Base-by-base conservation (phyloP, 2,329 filamentous ascomycete species). In the Sporothrix mexicana region DNA sequence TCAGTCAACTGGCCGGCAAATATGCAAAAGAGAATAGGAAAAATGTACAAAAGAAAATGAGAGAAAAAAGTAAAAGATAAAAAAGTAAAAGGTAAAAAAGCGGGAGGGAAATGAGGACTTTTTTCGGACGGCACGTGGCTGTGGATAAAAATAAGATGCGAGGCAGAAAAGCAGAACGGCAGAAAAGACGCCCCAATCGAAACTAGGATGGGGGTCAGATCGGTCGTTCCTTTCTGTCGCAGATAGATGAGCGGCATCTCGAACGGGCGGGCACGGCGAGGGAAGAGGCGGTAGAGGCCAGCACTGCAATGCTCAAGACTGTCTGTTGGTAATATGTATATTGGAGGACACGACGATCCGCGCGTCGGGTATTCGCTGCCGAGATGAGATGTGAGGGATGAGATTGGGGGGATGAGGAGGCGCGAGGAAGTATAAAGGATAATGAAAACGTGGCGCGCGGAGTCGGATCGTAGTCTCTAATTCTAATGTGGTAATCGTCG, bases 311-410 rank as follows among this genome's bases (percentile, higher is more conserved):
- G 8, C 2, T 53, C 4, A 47, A 43, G 15, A 15, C 66, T 23
- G 47, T 69, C n/a, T 69, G 49, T 57, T 69, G 49, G 49, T 41
- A 59, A 10, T 61, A 45, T 59, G 41, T 49, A 45, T 13, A 20
- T 47, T 49, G 53, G 68, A 23, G 45, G 45, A 68, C 64, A 47
- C 7, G 20, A 41, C 17, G 41, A 49, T 61, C 36, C 20, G 55
- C 67, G 68, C 53, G 51, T 70, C 53, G 68, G 68, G 68, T 49
- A 61, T 70, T 70, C 53, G 68, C 53, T 49, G 68, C 68, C 53
- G 69, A 70, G 45, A 61, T 49, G 41, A 41, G 51, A 30, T 36
- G 68, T 20, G 30, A n/a, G 64, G 15, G 25, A 13, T 5, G 30
- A 36, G 30, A 36, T 36, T 36, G 30, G 30, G 30, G 30, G 7